phyloP scores from a whole-genome alignment of 495 filamentous ascomycete genomes.

The Cercophora scortea region DNA sequence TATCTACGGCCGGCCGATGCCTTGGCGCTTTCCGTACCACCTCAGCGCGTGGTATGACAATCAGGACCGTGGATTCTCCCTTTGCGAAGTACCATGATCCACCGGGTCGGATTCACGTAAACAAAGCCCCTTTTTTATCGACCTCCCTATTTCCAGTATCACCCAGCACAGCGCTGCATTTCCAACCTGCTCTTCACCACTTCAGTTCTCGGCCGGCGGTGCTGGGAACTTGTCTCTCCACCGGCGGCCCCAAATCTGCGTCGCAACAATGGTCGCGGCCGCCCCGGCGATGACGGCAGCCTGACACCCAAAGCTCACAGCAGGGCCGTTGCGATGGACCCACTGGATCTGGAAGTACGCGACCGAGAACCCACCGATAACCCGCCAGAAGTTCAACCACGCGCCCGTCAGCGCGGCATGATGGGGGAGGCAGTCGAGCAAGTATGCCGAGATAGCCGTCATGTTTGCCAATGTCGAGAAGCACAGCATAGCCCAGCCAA shows the following conservation, averaged over 20 bases:
- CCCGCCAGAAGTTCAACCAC: conserved; percentile 24
- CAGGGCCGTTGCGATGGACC: conserved; percentile 18
- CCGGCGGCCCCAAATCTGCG: conserved; percentile 13
- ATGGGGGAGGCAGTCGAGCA: conserved; percentile 29
- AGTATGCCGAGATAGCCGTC: conserved; percentile 27
- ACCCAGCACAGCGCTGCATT: too few species aligned
- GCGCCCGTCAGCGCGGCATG: conserved; percentile 24
- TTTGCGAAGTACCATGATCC: too few species aligned
- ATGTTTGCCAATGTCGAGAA: conserved; percentile 23
- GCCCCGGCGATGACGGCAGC: conserved; percentile 14
- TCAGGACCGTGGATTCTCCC: too few species aligned
- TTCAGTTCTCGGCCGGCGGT: too few species aligned
- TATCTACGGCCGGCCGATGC: too few species aligned
- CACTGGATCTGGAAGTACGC: conserved; percentile 28
- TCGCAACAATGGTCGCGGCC: conserved; percentile 31
- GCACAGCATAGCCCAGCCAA: conserved; percentile 22
- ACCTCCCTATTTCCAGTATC: too few species aligned
- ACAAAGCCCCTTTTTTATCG: too few species aligned
- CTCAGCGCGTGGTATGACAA: too few species aligned
- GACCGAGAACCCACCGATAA: conserved; percentile 24
- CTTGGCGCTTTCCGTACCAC: too few species aligned
- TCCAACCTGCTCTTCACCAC: too few species aligned
- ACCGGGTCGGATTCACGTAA: too few species aligned
- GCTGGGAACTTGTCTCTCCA: conserved; percentile 2
- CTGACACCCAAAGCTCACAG: conserved; percentile 22